These are phyloP conservation scores for Myxozyma udenii DNA, from an alignment of 805 yeast species.

Conservation along the genomic window DNA sequence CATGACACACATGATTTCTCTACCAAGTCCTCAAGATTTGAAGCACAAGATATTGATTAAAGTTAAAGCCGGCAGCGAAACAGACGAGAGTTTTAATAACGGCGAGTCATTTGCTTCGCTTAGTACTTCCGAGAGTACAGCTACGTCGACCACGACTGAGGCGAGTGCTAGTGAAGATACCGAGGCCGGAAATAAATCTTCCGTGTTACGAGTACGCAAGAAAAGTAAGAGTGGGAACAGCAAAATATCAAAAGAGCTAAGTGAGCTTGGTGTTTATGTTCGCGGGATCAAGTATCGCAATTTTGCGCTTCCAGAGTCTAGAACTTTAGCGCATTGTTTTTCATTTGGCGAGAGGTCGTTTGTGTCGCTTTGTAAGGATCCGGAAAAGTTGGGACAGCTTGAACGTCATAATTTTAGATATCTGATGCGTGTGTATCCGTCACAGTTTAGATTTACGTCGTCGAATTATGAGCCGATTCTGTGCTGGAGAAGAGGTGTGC, in stretches of 20 bases:
- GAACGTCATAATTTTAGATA: conserved; percentile 73
- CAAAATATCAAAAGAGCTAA: conserved; percentile 43
- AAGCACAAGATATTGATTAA: conserved; percentile 72
- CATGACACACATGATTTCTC: conserved; percentile 32
- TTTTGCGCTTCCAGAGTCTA: conserved; percentile 82
- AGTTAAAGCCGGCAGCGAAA: conserved; percentile 56
- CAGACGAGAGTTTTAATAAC: conserved; percentile 19
- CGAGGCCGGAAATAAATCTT: conserved; percentile 30
- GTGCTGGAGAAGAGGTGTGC: conserved; percentile 84
- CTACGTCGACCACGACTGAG: conserved; percentile 31
- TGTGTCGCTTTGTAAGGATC: conserved; percentile 61
- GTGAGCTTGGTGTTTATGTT: conserved; percentile 65
- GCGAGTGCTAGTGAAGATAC: conserved; percentile 38
- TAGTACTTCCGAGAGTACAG: conserved; percentile 34
- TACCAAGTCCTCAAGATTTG: conserved; percentile 74
- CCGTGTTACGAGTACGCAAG: conserved; percentile 30
- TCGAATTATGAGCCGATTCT: conserved; percentile 74
- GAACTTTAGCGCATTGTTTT: conserved; percentile 74
- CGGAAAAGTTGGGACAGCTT: conserved; percentile 52
- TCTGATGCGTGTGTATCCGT: conserved; percentile 84
- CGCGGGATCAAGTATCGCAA: conserved; percentile 76
- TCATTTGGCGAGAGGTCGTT: conserved; percentile 77
- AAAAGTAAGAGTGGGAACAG: conserved; percentile 25
- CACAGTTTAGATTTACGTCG: conserved; percentile 70
- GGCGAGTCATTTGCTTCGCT: conserved; percentile 27